Evolutionary conservation across 2,329 filamentous ascomycete genomes (phyloP), one percentile per base, ranked within the genome.

Genomic region (Cytospora chrysosperma): DNA sequence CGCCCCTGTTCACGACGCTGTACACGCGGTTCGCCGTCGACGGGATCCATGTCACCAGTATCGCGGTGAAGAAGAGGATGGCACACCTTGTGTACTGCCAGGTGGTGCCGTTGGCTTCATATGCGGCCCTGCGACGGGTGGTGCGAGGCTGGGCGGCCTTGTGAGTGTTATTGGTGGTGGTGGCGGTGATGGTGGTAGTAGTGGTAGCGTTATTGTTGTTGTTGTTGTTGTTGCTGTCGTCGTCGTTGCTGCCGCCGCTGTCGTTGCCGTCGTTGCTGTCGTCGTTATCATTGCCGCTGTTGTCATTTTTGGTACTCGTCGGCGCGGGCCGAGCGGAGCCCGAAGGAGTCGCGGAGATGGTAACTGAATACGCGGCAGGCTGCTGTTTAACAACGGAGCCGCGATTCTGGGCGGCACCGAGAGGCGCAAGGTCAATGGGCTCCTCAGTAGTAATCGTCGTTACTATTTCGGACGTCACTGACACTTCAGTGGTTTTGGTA

Each of bases 21-120:
- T 90, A 93, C 19, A 93, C 83, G 12, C 92, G 83, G 73, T 96
- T 95, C 65, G 89, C 83, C 26, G 88, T 91, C 1, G 90, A 93
- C 1, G 86, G 92, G 63, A 93, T 85, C 89, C 89, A 92, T 7
- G 89, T 91, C 28, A 91, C 82, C 57, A 91, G 79, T 64, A 92
- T 81, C 0, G 88, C 88, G 0, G 86, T 81, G 75, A 91, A 91
- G 79, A 91, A 91, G 10, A 91, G 80, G 30, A 90, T 78, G 0
- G 89, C 83, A 54, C 88, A 89, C 69, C 89, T 89, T 62, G 88
- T 85, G 72, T 91, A 91, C 1, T 84, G 82, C 85, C 85, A 88
- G 1, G 87, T 85, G 3, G 88, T 88, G 40, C 81, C 87, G 71
- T 83, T 87, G 24, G 85, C 78, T 62, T 86, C 84, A 62, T 81